Evolutionary conservation across 345 rosid genomes (phyloP).

Genomic region (Erodium maritimum): DNA sequence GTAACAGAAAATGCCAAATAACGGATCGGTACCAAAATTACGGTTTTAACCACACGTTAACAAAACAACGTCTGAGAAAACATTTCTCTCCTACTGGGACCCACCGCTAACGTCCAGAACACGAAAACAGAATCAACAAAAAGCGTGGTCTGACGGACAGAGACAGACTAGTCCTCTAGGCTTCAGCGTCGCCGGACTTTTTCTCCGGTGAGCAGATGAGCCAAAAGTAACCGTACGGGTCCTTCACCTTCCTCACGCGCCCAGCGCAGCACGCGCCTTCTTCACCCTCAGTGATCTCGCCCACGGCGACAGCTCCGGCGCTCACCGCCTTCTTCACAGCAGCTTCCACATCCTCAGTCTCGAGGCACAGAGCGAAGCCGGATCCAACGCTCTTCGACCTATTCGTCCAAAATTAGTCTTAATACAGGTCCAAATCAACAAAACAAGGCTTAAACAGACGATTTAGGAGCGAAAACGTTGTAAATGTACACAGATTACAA

Average conservation of each 20-base stretch:
- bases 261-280: slow-evolving; percentile 32
- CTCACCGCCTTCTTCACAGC: slow-evolving; percentile 53
- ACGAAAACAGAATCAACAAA: neutral
- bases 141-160: too few species aligned
- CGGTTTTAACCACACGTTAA: too few species aligned
- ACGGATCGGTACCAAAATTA: too few species aligned
- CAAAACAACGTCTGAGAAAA: too few species aligned
- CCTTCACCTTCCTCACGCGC: slow-evolving; percentile 57
- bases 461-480: too few species aligned
- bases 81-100: too few species aligned
- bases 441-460: too few species aligned
- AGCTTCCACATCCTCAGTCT: slow-evolving; percentile 53
- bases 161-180: slow-evolving; percentile 16
- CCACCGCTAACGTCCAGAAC: neutral
- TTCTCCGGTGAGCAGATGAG: slow-evolving; percentile 34
- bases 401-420: neutral
- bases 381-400: slow-evolving; percentile 22
- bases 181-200: slow-evolving; percentile 30
- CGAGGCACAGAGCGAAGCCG: slow-evolving; percentile 29
- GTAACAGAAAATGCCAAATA: too few species aligned
- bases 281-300: slow-evolving; percentile 32
- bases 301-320: slow-evolving; percentile 56
- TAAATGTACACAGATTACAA: too few species aligned
- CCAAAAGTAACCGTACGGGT: slow-evolving; percentile 79
- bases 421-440: too few species aligned